Conservation (phyloP, 1,284 basidiomycete genomes). For the Inonotus obliquus region DNA sequence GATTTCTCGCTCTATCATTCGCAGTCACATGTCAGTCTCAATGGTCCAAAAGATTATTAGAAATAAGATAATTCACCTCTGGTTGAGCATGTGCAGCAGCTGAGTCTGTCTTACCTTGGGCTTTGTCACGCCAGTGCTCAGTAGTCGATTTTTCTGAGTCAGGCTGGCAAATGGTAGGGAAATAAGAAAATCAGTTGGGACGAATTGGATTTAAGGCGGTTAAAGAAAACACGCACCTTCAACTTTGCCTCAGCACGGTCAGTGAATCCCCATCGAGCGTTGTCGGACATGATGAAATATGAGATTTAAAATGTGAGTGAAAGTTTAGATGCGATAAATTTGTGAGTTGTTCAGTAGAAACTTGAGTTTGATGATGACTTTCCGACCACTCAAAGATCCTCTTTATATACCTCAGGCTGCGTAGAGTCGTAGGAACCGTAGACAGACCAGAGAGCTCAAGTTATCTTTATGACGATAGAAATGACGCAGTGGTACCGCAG, state of each 20-base stretch:
- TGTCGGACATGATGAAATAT: conserved; percentile 18
- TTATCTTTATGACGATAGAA: not conserved
- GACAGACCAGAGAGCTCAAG: too few relatives aligned
- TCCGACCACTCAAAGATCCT: not conserved
- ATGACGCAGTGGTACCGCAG: conserved; percentile 12
- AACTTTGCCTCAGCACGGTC: conserved; percentile 45
- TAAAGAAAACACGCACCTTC: too few relatives aligned
- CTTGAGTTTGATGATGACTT: not conserved
- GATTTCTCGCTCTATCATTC: conserved; percentile 44
- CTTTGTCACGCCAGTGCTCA: conserved; percentile 49
- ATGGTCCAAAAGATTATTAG: conserved; percentile 27
- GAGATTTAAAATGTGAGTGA: not conserved
- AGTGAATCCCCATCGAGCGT: conserved; percentile 44
- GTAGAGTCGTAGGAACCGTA: too few relatives aligned
- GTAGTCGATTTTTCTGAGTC: conserved; percentile 49
- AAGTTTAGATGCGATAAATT: not conserved
- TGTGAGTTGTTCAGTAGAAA: not conserved
- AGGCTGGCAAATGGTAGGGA: conserved; percentile 31
- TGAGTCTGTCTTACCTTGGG: conserved; percentile 38
- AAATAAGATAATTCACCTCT: conserved; percentile 29
- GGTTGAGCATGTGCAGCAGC: conserved; percentile 39
- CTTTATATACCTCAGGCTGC: not conserved
- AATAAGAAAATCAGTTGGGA: not conserved
- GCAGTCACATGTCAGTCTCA: not conserved
- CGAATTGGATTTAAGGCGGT: too few relatives aligned